These are phyloP conservation scores for Hirschioporus abietinus DNA, from an alignment of 768 basidiomycete species.

Conservation along the genomic window DNA sequence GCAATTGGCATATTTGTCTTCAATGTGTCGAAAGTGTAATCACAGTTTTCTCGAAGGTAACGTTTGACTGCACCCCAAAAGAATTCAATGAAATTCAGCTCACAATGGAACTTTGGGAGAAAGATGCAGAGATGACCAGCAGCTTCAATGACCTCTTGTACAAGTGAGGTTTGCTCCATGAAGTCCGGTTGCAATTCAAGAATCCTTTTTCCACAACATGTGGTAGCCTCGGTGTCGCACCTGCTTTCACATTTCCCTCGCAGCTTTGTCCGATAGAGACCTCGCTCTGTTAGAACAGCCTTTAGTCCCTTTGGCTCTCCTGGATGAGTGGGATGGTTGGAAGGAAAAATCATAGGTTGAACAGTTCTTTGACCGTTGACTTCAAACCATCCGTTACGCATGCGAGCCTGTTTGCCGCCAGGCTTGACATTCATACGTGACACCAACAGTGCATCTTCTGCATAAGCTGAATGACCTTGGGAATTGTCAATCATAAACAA, in stretches of 20 bases:
- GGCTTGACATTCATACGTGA: constrained; percentile 25
- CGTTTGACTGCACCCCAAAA: constrained; percentile 32
- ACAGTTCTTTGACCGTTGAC: constrained; percentile 1
- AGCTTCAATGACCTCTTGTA: constrained; percentile 18
- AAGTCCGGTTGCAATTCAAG: constrained; percentile 3
- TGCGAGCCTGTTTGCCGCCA: constrained; percentile 3
- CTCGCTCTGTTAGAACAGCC: constrained; percentile 23
- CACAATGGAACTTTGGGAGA: constrained; percentile 38
- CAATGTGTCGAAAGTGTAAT: constrained; percentile 23
- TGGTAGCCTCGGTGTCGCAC: neutral
- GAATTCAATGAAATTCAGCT: constrained; percentile 42
- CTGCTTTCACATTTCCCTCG: constrained; percentile 13
- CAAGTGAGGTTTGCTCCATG: neutral
- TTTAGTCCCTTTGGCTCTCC: constrained; percentile 28
- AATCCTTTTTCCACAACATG: neutral
- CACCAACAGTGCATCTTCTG: constrained; percentile 29
- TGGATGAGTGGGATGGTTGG: constrained; percentile 12
- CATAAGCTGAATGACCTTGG: constrained; percentile 36
- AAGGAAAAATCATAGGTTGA: constrained; percentile 4
- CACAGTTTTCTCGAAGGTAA: constrained; percentile 19
- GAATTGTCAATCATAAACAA: constrained; percentile 38
- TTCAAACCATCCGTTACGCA: constrained; percentile 19
- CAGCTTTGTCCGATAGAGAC: constrained; percentile 17
- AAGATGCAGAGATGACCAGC: constrained; percentile 29
- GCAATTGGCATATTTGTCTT: constrained; percentile 20